A percentile compares a stretch with the other conserved stretches of the same genome.
phyloP scores from a whole-genome alignment of 2,329 filamentous ascomycete genomes.

The Ambrosiella xylebori region DNA sequence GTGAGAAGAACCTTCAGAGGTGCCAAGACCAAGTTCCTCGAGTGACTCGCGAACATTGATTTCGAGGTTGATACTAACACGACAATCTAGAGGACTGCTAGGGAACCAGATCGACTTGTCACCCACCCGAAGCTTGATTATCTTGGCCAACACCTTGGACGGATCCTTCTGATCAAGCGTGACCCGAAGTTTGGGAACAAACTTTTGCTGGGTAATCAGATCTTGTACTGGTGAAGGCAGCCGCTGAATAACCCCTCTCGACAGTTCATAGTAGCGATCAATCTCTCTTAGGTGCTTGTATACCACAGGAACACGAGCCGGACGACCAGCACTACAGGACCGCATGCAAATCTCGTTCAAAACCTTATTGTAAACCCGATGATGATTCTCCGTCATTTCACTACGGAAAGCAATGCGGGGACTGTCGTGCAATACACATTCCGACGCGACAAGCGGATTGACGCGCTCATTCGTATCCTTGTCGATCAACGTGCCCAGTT shows the following conservation, averaged over 20 bases:
- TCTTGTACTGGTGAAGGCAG: neutral
- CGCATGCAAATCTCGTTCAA: conserved; percentile 49
- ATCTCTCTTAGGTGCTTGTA: conserved; percentile 72
- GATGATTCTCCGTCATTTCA: conserved; percentile 79
- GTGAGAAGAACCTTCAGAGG: conserved; percentile 17
- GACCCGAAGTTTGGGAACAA: conserved; percentile 49
- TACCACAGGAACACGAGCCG: conserved; percentile 43
- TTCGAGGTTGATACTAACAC: conserved; percentile 88
- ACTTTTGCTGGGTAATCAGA: conserved; percentile 15
- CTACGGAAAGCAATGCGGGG: conserved; percentile 58
- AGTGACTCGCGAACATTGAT: conserved; percentile 63
- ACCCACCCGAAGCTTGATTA: conserved; percentile 77
- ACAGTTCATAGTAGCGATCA: conserved; percentile 70
- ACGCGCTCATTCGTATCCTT: conserved; percentile 54
- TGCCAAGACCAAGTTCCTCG: conserved; percentile 32
- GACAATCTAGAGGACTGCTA: conserved; percentile 63
- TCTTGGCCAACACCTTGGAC: conserved; percentile 54
- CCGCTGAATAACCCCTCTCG: conserved; percentile 33
- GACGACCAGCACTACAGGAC: neutral
- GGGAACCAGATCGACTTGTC: conserved; percentile 83
- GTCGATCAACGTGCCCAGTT: conserved; percentile 68
- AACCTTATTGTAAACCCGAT: conserved; percentile 67
- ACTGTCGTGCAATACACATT: conserved; percentile 49
- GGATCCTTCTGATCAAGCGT: conserved; percentile 50
- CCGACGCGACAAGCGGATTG: conserved; percentile 47